Evolutionary conservation across 306 rosid species (phyloP).

Genomic region (Cicer yamashitae): DNA sequence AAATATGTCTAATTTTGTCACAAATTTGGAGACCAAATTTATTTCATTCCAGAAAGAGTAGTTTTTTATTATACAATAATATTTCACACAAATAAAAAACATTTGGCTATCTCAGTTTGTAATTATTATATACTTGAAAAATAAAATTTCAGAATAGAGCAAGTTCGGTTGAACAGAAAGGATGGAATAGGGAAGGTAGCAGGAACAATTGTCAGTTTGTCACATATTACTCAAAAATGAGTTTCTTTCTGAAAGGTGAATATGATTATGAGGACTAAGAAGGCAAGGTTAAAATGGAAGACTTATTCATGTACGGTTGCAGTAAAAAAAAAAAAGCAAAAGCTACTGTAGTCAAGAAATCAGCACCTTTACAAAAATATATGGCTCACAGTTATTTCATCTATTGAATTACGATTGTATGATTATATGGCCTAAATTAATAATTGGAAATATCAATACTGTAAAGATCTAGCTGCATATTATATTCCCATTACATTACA

Average conservation of each 20-base stretch:
- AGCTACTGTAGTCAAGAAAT: not conserved
- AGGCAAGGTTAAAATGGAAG: conserved; percentile 29
- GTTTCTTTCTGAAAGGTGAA: conserved; percentile 22
- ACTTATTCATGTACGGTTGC: conserved; percentile 14
- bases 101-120: too few species aligned
- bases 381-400: not conserved
- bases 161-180: conserved; percentile 72
- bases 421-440: conserved; percentile 26
- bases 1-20: too few species aligned
- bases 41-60: too few species aligned
- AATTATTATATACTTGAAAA: not conserved
- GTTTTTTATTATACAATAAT: too few species aligned
- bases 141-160: conserved; percentile 65
- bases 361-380: not conserved
- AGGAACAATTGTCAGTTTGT: conserved; percentile 56
- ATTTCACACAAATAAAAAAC: too few species aligned
- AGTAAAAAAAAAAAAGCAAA: not conserved
- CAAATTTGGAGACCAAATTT: too few species aligned
- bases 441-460: conserved; percentile 22
- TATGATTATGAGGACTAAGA: not conserved
- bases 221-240: conserved; percentile 8
- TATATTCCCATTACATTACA: conserved; percentile 46
- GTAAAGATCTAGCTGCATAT: conserved; percentile 23
- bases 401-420: conserved; percentile 25
- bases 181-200: conserved; percentile 83